Base-by-base conservation (phyloP, 225 moss, liverwort and hornwort species). In the Physcomitrellopsis africana region DNA sequence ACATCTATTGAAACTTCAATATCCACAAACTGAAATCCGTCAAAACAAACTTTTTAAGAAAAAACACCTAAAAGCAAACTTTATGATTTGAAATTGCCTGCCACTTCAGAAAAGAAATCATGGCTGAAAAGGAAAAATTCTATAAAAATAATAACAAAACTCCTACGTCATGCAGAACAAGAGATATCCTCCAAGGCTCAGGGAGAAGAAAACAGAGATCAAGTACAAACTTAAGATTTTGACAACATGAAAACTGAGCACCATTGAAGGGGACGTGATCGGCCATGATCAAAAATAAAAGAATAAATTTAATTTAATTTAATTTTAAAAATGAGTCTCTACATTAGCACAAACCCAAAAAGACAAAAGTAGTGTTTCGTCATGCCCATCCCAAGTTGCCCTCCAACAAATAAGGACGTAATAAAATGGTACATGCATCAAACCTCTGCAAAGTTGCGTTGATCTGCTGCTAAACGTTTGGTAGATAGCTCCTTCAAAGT, bases 401-500 rank as follows among this genome's bases (percentile, higher is more conserved):
- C 57, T 76, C 19, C 24, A 29, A 82, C 16, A 49, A 43, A 32
- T 24, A 59, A 68, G 26, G 70, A 63, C 55, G 15, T 20, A 20
- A 14, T 52, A 18, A 65, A 61, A 71, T 45, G 51, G 20, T 60
- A 37, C 41, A 67, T 1, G 42, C 11, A 29, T 82, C 71, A 67
- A 77, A 97, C 97, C 92, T 95, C 86, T 56, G 90, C 92, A 83
- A 99, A 99, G 82, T 88, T 95, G 58, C 90, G 82, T 84, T 93
- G 99, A 73, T 99, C 99, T 68, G 89, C 95, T 76, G 95, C 93
- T 73, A 99, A 80, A 56, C 99, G 93, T 81, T 99, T 99, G 56
- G 94, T 93, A 42, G 99, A 93, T 51, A 99, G 82, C 88, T 99
- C 99, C 87, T 99, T 99, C 51, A 99, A 62, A n/a, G 84, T 95